Conservation (phyloP, 1,139 yeast genomes). For the Zhuliangozyma parablackwelliae region DNA sequence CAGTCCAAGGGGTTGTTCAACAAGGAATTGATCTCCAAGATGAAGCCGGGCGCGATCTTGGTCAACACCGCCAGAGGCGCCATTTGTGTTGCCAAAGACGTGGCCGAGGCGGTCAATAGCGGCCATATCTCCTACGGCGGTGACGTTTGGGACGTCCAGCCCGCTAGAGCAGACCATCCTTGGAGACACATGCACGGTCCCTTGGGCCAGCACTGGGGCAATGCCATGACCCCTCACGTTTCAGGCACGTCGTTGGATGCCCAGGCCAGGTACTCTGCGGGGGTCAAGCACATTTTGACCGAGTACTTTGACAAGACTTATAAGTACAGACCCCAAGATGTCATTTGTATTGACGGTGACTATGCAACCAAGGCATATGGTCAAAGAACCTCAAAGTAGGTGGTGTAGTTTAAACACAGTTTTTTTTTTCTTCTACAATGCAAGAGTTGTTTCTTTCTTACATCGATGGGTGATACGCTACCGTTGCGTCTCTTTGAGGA, state of each 20-base stretch:
- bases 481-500: no score
- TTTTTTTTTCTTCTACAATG: background rate
- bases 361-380: constrained; percentile 65
- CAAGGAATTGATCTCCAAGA: constrained; percentile 62
- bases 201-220: constrained; percentile 56
- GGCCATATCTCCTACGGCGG: constrained; percentile 84
- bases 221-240: constrained; percentile 83
- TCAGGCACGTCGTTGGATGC: constrained; percentile 82
- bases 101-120: constrained; percentile 65
- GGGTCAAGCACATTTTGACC: constrained; percentile 61
- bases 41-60: constrained; percentile 74
- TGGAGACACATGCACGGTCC: constrained; percentile 69
- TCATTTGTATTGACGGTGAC: constrained; percentile 67
- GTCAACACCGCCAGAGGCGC: constrained; percentile 88
- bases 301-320: constrained; percentile 57
- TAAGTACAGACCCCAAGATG: constrained; percentile 70
- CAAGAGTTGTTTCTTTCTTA: background rate
- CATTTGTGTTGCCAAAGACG: constrained; percentile 66
- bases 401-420: background rate
- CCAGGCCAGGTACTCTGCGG: constrained; percentile 67
- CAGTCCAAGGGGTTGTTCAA: constrained; percentile 63
- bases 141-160: constrained; percentile 81
- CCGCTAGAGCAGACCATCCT: constrained; percentile 72
- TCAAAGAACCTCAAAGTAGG: constrained; percentile 6
- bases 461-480: no score